These are phyloP conservation scores for Papiliotrema fonsecae DNA, from an alignment of 1,284 basidiomycete genomes.

Conservation along the genomic window DNA sequence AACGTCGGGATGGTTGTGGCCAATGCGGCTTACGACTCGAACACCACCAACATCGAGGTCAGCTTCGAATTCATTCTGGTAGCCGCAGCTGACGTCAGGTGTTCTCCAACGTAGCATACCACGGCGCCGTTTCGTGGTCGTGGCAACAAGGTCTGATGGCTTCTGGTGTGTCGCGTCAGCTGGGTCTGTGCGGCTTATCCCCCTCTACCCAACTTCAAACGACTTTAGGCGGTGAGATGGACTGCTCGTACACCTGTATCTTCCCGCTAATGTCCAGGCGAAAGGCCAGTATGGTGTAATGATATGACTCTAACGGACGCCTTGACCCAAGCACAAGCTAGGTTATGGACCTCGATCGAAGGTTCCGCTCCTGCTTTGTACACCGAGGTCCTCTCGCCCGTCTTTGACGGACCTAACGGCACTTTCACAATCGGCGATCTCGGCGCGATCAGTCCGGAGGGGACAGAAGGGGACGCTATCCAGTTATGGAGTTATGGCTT, in stretches of 20 bases:
- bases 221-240: too few species aligned
- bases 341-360: slow-evolving; percentile 49
- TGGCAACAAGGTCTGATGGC: slow-evolving; percentile 53
- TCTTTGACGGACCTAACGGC: slow-evolving; percentile 21
- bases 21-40: slow-evolving; percentile 50
- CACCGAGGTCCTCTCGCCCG: slow-evolving; percentile 38
- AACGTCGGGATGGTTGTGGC: slow-evolving; percentile 51
- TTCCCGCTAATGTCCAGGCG: too few species aligned
- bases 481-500: slow-evolving; percentile 48
- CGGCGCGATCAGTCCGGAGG: slow-evolving; percentile 33
- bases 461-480: slow-evolving; percentile 47
- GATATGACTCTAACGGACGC: slow-evolving; percentile 37
- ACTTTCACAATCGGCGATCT: slow-evolving; percentile 39
- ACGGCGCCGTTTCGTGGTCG: slow-evolving; percentile 51
- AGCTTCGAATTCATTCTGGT: background rate
- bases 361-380: slow-evolving; percentile 40
- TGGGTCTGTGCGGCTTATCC: slow-evolving; percentile 41
- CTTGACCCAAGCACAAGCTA: slow-evolving; percentile 42
- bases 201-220: slow-evolving; percentile 17
- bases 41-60: slow-evolving; percentile 44
- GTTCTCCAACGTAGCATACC: slow-evolving; percentile 49
- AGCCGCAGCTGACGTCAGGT: background rate
- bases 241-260: too few species aligned
- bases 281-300: slow-evolving; percentile 46
- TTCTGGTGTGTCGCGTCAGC: slow-evolving; percentile 47